Evolutionary conservation across 345 rosid genomes (phyloP).

Genomic region (Physaria fendleri): DNA sequence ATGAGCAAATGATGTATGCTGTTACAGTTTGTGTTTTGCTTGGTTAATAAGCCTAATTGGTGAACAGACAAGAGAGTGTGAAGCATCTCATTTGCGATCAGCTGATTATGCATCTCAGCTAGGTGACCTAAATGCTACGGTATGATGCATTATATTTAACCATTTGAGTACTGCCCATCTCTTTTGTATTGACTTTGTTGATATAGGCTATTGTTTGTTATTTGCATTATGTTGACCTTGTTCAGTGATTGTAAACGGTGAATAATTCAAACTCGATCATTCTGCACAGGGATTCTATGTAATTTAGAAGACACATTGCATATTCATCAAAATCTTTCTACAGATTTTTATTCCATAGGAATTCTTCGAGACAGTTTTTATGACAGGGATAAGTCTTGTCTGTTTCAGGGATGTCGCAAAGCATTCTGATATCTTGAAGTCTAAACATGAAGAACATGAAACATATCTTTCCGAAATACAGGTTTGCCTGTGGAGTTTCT

Average conservation of each 20-base stretch:
- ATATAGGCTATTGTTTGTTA: not conserved
- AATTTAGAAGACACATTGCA: not conserved
- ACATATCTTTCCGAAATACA: conserved; percentile 88
- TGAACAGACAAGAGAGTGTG: conserved; percentile 65
- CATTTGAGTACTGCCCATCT: conserved; percentile 2
- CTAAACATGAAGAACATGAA: conserved; percentile 86
- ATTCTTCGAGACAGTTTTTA: not conserved
- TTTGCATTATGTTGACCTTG: conserved; percentile 5
- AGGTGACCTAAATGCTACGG: conserved; percentile 60
- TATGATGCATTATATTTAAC: conserved; percentile 33
- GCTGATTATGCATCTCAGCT: conserved; percentile 55
- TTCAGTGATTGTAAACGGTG: conserved; percentile 73
- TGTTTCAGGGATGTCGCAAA: conserved; percentile 55
- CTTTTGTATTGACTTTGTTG: not conserved
- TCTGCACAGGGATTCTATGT: conserved; percentile 2
- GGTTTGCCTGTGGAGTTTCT: conserved; percentile 40
- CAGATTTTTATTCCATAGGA: not conserved
- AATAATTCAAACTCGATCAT: not conserved
- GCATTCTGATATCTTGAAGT: conserved; percentile 63
- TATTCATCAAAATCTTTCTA: not conserved
- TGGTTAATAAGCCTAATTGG: conserved; percentile 14
- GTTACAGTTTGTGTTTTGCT: conserved; percentile 14
- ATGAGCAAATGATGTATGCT: not conserved
- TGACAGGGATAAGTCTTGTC: conserved; percentile 6
- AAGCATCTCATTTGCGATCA: conserved; percentile 48